Base-by-base conservation (phyloP, 2,329 filamentous ascomycete species). In the Coniella vitis region DNA sequence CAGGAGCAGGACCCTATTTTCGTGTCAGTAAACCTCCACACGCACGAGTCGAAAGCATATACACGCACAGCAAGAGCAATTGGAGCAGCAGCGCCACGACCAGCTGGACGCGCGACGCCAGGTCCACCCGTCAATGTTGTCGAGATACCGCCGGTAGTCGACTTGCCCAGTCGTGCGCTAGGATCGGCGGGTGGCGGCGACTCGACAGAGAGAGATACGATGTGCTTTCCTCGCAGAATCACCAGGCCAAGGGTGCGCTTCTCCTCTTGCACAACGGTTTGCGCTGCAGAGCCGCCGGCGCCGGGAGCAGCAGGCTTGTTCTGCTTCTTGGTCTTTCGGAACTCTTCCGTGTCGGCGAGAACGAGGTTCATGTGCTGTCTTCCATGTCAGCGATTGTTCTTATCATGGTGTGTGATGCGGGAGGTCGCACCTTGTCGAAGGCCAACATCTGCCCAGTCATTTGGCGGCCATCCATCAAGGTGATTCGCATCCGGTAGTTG, bases 401-500 rank as follows among this genome's bases (percentile, higher is more conserved):
- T 4, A 1, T 31, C 4, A 4, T 4, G 16, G 12, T 4, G 2
- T 49, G 14, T 12, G 7, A 1, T 7, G 8, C 2, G 51, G 12
- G 7, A 31, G 38, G 7, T 31, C 60, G 51, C 70, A 91, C 89
- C 81, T 97, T 97, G 70, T 98, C 93, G 63, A 97, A 98, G 47
- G 93, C 93, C 59, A 98, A 81, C 88, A 98, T 95, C 69, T 97
- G 90, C 54, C 90, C 93, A 36, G 90, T 90, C 84, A 98, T 94
- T 69, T 96, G 89, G 63, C 93, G 84, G 57, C 89, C 89, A 73
- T 98, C 93, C 64, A 88, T 89, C 67, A 98, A 79, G 49, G 90
- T 97, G 57, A 96, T 86, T 66, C 91, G 86, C 90, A 98, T 97
- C 71, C 91, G 89, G 78, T 95, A 97, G 76, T 98, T 97, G 79